Percentiles rank a stretch among this genome's conserved stretches.
Evolutionary conservation across 768 basidiomycete genomes (phyloP).

Genomic region (Pulveroboletus frians): DNA sequence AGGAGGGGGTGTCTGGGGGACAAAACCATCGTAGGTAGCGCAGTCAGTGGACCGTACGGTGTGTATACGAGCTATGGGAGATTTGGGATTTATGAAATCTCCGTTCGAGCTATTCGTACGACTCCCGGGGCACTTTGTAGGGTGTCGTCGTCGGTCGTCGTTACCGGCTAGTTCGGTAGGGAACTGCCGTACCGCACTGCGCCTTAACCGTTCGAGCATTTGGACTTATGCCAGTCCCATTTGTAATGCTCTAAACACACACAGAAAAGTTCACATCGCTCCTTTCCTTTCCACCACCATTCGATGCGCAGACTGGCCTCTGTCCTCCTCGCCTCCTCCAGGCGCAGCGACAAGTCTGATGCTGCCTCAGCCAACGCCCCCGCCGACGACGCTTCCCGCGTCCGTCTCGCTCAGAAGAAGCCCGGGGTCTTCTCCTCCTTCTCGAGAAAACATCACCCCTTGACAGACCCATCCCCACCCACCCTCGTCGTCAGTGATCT

Average conservation of each 20-base stretch:
- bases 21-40: too few relatives aligned
- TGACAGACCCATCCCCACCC: slow-evolving; percentile 13
- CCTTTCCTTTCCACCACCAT: slow-evolving; percentile 23
- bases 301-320: slow-evolving; percentile 63
- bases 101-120: slow-evolving; percentile 4
- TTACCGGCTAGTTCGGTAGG: slow-evolving; percentile 19
- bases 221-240: slow-evolving; percentile 25
- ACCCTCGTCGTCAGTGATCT: slow-evolving; percentile 30
- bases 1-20: slow-evolving; percentile 3
- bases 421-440: slow-evolving; percentile 23
- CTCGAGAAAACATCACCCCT: slow-evolving; percentile 23
- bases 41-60: too few relatives aligned
- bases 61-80: neutral
- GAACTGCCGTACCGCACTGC: slow-evolving; percentile 10
- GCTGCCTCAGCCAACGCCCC: slow-evolving; percentile 8
- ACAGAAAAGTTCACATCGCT: slow-evolving; percentile 12
- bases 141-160: neutral
- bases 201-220: neutral
- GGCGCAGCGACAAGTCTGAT: slow-evolving; percentile 29
- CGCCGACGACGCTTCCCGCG: slow-evolving; percentile 10
- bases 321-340: slow-evolving; percentile 46
- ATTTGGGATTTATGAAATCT: slow-evolving; percentile 1
- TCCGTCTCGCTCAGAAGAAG: slow-evolving; percentile 20
- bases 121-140: neutral
- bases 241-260: slow-evolving; percentile 33